These are phyloP conservation scores for Saccharomyces hybrid DNA, from an alignment of 1,139 yeast species.

Conservation along the genomic window DNA sequence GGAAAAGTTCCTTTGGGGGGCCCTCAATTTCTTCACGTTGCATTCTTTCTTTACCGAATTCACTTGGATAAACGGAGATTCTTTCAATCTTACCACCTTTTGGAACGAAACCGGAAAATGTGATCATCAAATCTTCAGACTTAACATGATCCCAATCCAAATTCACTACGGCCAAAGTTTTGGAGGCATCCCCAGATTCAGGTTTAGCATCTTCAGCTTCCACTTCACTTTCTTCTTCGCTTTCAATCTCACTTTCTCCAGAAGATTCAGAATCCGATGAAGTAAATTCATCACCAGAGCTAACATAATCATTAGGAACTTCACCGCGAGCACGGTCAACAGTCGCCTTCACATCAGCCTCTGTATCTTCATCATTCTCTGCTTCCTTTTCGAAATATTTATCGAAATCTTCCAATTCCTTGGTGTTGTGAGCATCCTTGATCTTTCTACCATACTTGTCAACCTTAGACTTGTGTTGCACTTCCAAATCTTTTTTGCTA, in stretches of 20 bases:
- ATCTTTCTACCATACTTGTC: slow-evolving; percentile 84
- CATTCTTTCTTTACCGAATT: slow-evolving; percentile 90
- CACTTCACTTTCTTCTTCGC: slow-evolving; percentile 39
- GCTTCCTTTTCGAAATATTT: slow-evolving; percentile 44
- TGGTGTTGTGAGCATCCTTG: slow-evolving; percentile 36
- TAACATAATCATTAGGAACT: slow-evolving; percentile 35
- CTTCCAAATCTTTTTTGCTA: slow-evolving; percentile 57
- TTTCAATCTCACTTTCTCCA: slow-evolving; percentile 31
- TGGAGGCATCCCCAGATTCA: slow-evolving; percentile 80
- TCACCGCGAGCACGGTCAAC: slow-evolving; percentile 72
- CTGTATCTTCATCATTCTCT: slow-evolving; percentile 24
- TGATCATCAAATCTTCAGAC: slow-evolving; percentile 82
- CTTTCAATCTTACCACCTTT: slow-evolving; percentile 59
- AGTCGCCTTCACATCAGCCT: slow-evolving; percentile 15
- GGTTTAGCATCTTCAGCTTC: slow-evolving; percentile 55
- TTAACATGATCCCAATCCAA: slow-evolving; percentile 94
- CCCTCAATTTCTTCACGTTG: slow-evolving; percentile 85
- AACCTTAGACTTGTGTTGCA: slow-evolving; percentile 51
- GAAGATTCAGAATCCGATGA: slow-evolving; percentile 38
- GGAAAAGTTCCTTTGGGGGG: slow-evolving; percentile 81
- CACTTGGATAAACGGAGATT: slow-evolving; percentile 82
- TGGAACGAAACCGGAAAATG: slow-evolving; percentile 83
- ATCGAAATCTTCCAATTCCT: slow-evolving; percentile 46
- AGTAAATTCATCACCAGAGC: slow-evolving; percentile 36
- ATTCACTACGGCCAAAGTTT: slow-evolving; percentile 82